Conservation (phyloP, 2,329 filamentous ascomycete species). For the Byssothecium circinans region DNA sequence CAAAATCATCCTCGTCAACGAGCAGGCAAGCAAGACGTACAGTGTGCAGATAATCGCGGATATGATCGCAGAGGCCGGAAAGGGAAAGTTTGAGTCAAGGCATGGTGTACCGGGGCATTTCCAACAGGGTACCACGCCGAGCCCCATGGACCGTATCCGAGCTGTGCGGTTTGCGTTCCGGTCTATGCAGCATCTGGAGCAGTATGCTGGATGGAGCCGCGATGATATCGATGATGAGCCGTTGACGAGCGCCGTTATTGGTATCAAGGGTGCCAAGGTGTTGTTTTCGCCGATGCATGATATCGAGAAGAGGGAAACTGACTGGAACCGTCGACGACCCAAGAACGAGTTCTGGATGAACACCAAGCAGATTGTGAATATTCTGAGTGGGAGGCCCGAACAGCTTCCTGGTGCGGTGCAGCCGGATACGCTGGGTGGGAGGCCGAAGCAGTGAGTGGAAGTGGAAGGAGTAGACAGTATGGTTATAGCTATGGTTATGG, state of each 20-base stretch:
- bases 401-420: not conserved
- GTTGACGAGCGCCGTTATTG: conserved; percentile 78
- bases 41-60: conserved; percentile 90
- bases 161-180: conserved; percentile 91
- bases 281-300: conserved; percentile 81
- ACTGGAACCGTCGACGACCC: conserved; percentile 89
- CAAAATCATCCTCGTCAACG: conserved; percentile 94
- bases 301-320: conserved; percentile 80
- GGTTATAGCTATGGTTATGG: too few relatives aligned
- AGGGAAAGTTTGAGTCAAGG: conserved; percentile 87
- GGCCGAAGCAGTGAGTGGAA: not conserved
- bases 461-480: too few relatives aligned
- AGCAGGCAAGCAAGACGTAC: conserved; percentile 87
- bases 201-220: conserved; percentile 65
- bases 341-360: conserved; percentile 82
- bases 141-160: conserved; percentile 92
- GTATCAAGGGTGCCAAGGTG: conserved; percentile 86
- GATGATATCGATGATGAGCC: conserved; percentile 73
- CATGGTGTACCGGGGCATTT: conserved; percentile 63
- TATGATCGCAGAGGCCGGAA: conserved; percentile 92
- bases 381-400: conserved; percentile 65
- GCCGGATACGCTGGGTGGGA: not conserved
- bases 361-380: conserved; percentile 80
- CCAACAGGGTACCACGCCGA: conserved; percentile 57
- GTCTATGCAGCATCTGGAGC: conserved; percentile 88